Evolutionary conservation across 2,329 filamentous ascomycete genomes (phyloP), one percentile per base, ranked within the genome.

Genomic region (Graphilbum sp.): DNA sequence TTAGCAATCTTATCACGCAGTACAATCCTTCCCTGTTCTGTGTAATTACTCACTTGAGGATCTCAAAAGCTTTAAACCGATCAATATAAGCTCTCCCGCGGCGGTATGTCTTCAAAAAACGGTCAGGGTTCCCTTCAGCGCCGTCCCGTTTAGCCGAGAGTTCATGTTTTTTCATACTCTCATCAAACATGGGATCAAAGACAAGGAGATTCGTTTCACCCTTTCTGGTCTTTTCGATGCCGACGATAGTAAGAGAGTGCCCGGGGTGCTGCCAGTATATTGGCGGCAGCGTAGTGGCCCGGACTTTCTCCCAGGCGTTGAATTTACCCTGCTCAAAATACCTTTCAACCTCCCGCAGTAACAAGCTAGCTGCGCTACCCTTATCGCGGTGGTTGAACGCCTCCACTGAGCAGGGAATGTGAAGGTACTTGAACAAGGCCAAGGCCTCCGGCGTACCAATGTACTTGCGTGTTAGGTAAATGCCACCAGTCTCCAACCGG

Each of bases 401-500:
- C 47, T 67, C 71, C 2, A 77, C 74, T 39, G 76, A 68, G 46
- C 75, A 81, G 67, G 66, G 62, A 43, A 93, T 81, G 4, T 69
- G 63, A 8, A 87, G 62, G 45, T 73, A 75, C 27, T 68, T 59
- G 47, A 93, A 80, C 46, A 93, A 67, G 8, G 86, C 83, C 55
- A 88, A 73, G 6, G 82, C 85, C 64, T 96, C 88, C 9, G 84
- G 77, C 2, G 88, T 95, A 15, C 88, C 88, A 48, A 96, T 96
- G 52, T 90, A 96, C 55, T 95, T 96, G 43, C 90, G 73, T 0
- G 87, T 94, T n/a, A 78, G 78, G 45, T 65, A 73, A 45, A 96
- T 81, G 1, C 86, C 85, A 3, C 88, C 88, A 1, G 87, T 95
- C 56, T 96, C 85, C 3, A 72, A 52, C 25, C 83, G 70, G 4